Evolutionary conservation across 2,329 filamentous ascomycete genomes (phyloP).

Genomic region (Alternaria sp.): DNA sequence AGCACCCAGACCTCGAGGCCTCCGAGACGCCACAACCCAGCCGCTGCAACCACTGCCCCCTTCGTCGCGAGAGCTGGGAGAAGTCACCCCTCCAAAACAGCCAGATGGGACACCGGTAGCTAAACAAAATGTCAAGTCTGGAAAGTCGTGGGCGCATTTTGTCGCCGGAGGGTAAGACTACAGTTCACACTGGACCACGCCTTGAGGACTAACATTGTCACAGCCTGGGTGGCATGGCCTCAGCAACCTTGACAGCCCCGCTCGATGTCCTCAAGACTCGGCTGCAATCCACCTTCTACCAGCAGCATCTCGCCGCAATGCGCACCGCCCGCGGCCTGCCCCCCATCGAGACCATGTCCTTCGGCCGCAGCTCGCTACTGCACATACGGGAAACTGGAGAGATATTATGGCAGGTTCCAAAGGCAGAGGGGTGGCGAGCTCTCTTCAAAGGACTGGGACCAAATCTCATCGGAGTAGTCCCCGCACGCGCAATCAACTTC

Average conservation of each 20-base stretch:
- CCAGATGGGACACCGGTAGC: slow-evolving; percentile 50
- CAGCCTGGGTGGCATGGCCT: slow-evolving; percentile 87
- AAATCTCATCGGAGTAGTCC: slow-evolving; percentile 87
- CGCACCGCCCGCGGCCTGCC: slow-evolving; percentile 65
- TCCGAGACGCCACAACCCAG: slow-evolving; percentile 34
- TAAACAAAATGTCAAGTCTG: slow-evolving; percentile 52
- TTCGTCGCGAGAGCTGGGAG: slow-evolving; percentile 69
- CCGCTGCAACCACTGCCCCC: slow-evolving; percentile 38
- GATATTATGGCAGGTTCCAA: slow-evolving; percentile 81
- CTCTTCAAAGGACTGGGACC: slow-evolving; percentile 93
- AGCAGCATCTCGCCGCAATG: slow-evolving; percentile 75
- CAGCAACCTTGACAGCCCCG: slow-evolving; percentile 89
- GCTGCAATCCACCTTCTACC: slow-evolving; percentile 93
- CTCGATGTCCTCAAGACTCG: slow-evolving; percentile 94
- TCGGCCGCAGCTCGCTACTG: slow-evolving; percentile 69
- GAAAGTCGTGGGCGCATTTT: slow-evolving; percentile 89
- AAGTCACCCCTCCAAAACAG: slow-evolving; percentile 57
- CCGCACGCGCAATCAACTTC: slow-evolving; percentile 90
- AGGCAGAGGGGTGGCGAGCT: slow-evolving; percentile 80
- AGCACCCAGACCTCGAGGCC: slow-evolving; percentile 36
- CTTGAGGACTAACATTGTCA: slow-evolving; percentile 21
- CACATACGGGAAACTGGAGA: slow-evolving; percentile 87
- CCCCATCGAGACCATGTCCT: slow-evolving; percentile 65
- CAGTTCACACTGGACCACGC: slow-evolving; percentile 28
- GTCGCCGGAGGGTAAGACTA: slow-evolving; percentile 79